phyloP scores from a whole-genome alignment of 345 rosid species.

The Hibiscus tridactylites region DNA sequence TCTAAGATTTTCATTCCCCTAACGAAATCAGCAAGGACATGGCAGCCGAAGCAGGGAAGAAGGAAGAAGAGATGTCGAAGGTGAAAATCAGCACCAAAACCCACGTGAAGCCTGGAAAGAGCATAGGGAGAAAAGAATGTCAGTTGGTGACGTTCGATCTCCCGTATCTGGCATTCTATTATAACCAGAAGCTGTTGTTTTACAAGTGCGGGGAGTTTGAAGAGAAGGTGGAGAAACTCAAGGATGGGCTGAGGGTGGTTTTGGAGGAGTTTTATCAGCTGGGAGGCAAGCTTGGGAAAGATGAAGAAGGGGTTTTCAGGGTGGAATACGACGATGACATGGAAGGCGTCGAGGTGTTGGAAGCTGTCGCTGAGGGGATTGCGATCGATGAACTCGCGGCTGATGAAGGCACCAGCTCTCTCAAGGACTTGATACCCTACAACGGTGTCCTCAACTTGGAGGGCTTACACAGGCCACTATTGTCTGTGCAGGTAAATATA shows the following conservation, averaged over 20 bases:
- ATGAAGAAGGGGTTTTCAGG: constrained; percentile 67
- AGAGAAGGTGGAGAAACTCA: constrained; percentile 56
- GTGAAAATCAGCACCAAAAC: constrained; percentile 38
- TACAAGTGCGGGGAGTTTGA: constrained; percentile 41
- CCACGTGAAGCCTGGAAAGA: constrained; percentile 55
- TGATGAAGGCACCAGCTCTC: constrained; percentile 43
- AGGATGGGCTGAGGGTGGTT: constrained; percentile 54
- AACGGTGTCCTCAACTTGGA: constrained; percentile 64
- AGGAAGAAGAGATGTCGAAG: constrained; percentile 17
- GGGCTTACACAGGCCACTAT: constrained; percentile 59
- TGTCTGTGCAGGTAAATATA: constrained; percentile 60
- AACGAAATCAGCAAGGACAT: constrained; percentile 8
- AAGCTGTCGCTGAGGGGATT: constrained; percentile 49
- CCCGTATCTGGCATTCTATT: constrained; percentile 73
- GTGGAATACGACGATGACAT: constrained; percentile 68
- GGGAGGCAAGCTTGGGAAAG: constrained; percentile 74
- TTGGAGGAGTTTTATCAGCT: constrained; percentile 77
- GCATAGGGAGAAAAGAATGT: constrained; percentile 55
- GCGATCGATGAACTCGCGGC: constrained; percentile 55
- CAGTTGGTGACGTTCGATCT: constrained; percentile 82
- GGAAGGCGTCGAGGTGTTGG: constrained; percentile 75
- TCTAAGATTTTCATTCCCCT: background rate
- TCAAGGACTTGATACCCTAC: constrained; percentile 70
- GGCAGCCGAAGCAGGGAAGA: constrained; percentile 5
- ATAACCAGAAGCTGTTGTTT: constrained; percentile 83